Evolutionary conservation across 345 rosid genomes (phyloP), one percentile per base, ranked within the genome.

Genomic region (Stellera chamaejasme): DNA sequence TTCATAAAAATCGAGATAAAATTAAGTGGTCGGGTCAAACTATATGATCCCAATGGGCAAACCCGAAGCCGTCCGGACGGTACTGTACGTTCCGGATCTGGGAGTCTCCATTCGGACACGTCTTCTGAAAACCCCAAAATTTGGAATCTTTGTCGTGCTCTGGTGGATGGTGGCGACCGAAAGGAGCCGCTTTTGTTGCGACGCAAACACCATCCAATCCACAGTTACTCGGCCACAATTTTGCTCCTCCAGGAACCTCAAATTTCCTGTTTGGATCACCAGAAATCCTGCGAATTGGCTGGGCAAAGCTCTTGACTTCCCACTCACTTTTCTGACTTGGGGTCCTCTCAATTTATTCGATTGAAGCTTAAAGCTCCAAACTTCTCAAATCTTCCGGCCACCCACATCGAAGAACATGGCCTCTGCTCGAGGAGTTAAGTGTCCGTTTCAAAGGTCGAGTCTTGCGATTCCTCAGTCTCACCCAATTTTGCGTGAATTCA

Each of bases 321-420:
- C 15, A 13, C 39, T 27, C 15, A 58, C 12, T 14, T 10, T 28
- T 57, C 63, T 14, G 50, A 27, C 27, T 19, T 43, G 5, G 58
- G 44, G 64, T 53, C 54, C 60, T 23, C 9, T 48, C 39, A 11
- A 12, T 56, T 39, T 10, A n/a, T 48, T 58, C 48, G 12, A 28
- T 10, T n/a, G 36, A 26, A 55, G 43, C 15, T 43, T 10, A 55
- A 55, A n/a, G 27, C 23, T 11, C 46, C 11, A 4, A 13, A 43
- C 2, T 23, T 50, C 11, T 8, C 27, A 19, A 3, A 47, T 50
- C 60, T 59, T 49, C 13, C 15, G 58, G 36, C 43, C 42, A 41
- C 42, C 26, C 10, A 32, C 45, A 27, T 27, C 56, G 42, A 55
- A 65, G 23, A 55, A 46, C 45, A 81, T 81, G 82, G 83, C 74